These are phyloP conservation scores for Curvularia spicifera DNA, from an alignment of 2,329 filamentous ascomycete genomes.

Conservation along the genomic window DNA sequence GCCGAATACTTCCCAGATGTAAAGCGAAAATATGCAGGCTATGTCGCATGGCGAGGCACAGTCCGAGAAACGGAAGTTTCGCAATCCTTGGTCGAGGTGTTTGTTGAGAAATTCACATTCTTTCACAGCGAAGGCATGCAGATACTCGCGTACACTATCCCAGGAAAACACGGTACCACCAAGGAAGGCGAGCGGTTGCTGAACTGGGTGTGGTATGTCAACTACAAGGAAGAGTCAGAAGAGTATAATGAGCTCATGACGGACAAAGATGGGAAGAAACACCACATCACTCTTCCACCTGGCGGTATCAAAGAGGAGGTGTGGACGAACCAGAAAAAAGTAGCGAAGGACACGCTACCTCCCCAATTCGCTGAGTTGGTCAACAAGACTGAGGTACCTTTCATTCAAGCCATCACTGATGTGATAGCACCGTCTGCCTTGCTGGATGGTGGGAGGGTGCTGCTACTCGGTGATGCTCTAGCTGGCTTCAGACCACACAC, in stretches of 20 bases:
- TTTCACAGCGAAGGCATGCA: conserved; percentile 25
- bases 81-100: conserved; percentile 19
- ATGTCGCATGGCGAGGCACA: conserved; percentile 39
- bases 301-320: conserved; percentile 47
- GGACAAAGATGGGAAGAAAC: conserved; percentile 48
- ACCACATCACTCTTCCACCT: conserved; percentile 52
- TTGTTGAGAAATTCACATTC: conserved; percentile 30
- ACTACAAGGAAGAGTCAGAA: conserved; percentile 44
- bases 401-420: conserved; percentile 55
- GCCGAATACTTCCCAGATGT: conserved; percentile 23
- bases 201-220: conserved; percentile 58
- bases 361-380: conserved; percentile 52
- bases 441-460: conserved; percentile 49
- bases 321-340: conserved; percentile 46
- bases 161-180: conserved; percentile 48
- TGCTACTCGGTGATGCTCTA: conserved; percentile 57
- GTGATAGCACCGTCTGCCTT: conserved; percentile 43
- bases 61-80: conserved; percentile 30
- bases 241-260: conserved; percentile 53
- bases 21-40: conserved; percentile 34
- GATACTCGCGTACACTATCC: conserved; percentile 51
- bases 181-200: conserved; percentile 49
- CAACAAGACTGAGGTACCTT: conserved; percentile 48
- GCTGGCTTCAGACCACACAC: conserved; percentile 55
- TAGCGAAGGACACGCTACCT: conserved; percentile 41